Conservation (phyloP, 78 protist genomes). For the Dictyostelium brefeldianum region DNA sequence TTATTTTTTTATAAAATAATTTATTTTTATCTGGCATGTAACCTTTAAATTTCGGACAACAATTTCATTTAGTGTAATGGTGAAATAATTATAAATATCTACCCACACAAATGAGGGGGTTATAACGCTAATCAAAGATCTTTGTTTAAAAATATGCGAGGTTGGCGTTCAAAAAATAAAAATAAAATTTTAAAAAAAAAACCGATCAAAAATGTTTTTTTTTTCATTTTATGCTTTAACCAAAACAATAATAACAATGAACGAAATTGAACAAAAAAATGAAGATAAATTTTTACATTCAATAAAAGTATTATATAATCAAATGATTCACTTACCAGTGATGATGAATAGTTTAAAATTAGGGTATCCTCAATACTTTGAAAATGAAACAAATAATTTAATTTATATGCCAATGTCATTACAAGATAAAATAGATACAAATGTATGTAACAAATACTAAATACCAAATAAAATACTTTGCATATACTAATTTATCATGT, state of each 20-base stretch:
- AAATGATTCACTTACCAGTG: slow-evolving; percentile 31
- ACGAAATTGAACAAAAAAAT: neutral
- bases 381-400: neutral
- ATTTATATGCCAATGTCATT: neutral
- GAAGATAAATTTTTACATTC: neutral
- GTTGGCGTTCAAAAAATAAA: no score
- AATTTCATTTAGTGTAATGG: no score
- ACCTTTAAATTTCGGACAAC: no score
- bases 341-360: neutral
- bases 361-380: slow-evolving; percentile 30
- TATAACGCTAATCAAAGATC: no score
- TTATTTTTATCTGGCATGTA: no score
- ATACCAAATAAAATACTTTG: no score
- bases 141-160: no score
- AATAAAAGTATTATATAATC: slow-evolving; percentile 31
- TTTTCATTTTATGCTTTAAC: neutral
- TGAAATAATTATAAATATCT: no score
- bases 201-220: neutral
- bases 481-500: neutral
- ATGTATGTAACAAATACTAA: neutral
- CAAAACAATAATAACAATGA: neutral
- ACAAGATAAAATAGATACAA: neutral
- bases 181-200: no score
- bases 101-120: no score
- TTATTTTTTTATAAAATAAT: no score